Conservation (phyloP, 2,329 filamentous ascomycete genomes). For the Botrytis fabae region DNA sequence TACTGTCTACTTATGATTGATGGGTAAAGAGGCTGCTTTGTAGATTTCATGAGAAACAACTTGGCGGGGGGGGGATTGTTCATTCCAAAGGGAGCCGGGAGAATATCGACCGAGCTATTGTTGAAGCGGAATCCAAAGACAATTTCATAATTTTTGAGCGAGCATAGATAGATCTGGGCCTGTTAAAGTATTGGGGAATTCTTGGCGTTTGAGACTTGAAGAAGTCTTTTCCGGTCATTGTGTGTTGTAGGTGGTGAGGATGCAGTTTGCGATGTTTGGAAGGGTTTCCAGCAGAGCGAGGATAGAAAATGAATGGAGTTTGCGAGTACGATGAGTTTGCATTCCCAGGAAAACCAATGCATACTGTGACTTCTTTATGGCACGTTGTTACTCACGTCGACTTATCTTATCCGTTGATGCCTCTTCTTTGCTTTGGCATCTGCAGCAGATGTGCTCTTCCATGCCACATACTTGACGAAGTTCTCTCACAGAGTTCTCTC, state of each 20-base stretch:
- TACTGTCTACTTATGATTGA: slow-evolving; percentile 2
- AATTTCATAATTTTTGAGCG: background rate
- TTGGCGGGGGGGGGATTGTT: slow-evolving; percentile 18
- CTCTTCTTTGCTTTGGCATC: background rate
- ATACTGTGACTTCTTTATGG: background rate
- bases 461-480: background rate
- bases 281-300: background rate
- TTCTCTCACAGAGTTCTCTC: background rate
- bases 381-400: background rate
- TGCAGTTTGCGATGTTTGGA: background rate
- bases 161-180: background rate
- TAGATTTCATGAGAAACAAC: background rate
- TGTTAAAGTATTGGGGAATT: background rate
- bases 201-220: background rate
- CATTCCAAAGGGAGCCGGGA: slow-evolving; percentile 14
- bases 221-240: background rate
- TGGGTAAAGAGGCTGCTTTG: background rate
- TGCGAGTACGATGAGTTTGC: background rate
- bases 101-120: slow-evolving; percentile 22
- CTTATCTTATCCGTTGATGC: background rate
- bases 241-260: background rate
- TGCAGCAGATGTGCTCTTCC: background rate
- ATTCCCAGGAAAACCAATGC: background rate
- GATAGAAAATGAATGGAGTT: background rate
- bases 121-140: background rate